phyloP scores from a whole-genome alignment of 176 grass and related monocot genomes.

The Triticum aestivum region IWGSC_CS_RefSeq_v2.1 NC_057794.1:457979741-457980240 shows the following conservation, averaged over 20 bases:
- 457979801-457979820: conserved; percentile 31
- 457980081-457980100: conserved; percentile 57
- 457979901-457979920: conserved; percentile 31
- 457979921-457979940: conserved; percentile 21
- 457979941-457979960: conserved; percentile 3
- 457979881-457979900: conserved; percentile 7
- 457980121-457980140: conserved; percentile 48
- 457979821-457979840: conserved; percentile 37
- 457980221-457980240: conserved; percentile 46
- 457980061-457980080: conserved; percentile 47
- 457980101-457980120: conserved; percentile 64
- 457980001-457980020: conserved; percentile 28
- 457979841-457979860: conserved; percentile 60
- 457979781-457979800: conserved; percentile 39
- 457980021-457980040: conserved; percentile 33
- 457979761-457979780: conserved; percentile 59
- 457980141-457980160: conserved; percentile 39
- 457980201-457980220: conserved; percentile 57
- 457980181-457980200: conserved; percentile 76
- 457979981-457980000: conserved; percentile 33
- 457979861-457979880: conserved; percentile 83
- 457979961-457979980: neutral
- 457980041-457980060: conserved; percentile 33
- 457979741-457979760: conserved; percentile 65
- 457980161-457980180: conserved; percentile 71